These are phyloP conservation scores for Hypholoma sublateritium DNA, from an alignment of 768 basidiomycete species.

Conservation along the genomic window DNA sequence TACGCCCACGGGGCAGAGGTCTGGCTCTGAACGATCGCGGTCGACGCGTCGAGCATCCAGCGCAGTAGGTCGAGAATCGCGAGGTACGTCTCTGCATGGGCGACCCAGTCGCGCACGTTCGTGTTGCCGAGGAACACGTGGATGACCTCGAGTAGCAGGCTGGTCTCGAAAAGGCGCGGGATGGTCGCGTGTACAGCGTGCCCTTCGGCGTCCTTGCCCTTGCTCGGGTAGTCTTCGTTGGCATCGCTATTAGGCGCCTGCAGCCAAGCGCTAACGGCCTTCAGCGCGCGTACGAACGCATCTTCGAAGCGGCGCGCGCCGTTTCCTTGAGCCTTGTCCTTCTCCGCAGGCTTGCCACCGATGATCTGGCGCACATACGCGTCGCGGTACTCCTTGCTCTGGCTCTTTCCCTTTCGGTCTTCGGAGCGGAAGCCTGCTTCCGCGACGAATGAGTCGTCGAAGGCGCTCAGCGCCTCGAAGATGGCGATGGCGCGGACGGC, in stretches of 20 bases:
- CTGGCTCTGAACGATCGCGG: constrained; percentile 1
- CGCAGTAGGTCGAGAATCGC: constrained; percentile 29
- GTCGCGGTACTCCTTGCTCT: constrained; percentile 18
- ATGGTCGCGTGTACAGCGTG: constrained; percentile 16
- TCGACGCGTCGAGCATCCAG: constrained; percentile 22
- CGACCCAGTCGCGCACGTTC: constrained; percentile 35
- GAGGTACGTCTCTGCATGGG: constrained; percentile 31
- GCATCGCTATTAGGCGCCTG: constrained; percentile 1
- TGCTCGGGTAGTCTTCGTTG: constrained; percentile 7
- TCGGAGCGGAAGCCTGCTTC: constrained; percentile 20
- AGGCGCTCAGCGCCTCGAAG: constrained; percentile 30
- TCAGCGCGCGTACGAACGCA: constrained; percentile 22
- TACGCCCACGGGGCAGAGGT: constrained; percentile 13
- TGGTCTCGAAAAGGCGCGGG: constrained; percentile 22
- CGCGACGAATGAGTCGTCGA: constrained; percentile 26
- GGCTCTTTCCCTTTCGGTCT: constrained; percentile 4
- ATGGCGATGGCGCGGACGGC: constrained; percentile 30
- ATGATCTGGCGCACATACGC: constrained; percentile 23
- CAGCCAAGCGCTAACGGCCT: constrained; percentile 22
- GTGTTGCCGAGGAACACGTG: constrained; percentile 30
- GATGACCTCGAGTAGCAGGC: constrained; percentile 32
- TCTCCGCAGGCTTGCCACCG: constrained; percentile 18
- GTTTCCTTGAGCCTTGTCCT: not conserved
- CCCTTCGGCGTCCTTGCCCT: constrained; percentile 6
- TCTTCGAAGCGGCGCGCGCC: constrained; percentile 22